Base-by-base conservation (phyloP, 768 basidiomycete species). In the Serendipita sp. region DNA sequence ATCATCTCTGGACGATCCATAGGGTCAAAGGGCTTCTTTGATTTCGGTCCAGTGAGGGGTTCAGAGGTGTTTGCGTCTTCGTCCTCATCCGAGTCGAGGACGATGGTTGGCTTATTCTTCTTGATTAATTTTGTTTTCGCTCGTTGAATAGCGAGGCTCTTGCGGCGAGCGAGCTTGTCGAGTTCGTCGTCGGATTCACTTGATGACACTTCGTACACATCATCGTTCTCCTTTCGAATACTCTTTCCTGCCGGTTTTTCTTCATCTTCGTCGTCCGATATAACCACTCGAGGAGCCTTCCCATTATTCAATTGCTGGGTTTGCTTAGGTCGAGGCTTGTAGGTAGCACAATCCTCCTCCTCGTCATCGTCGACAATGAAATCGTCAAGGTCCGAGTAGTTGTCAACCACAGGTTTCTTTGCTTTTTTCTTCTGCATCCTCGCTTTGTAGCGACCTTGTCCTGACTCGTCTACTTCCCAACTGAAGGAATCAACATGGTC, bases 281-380 rank as follows among this genome's bases (percentile, higher is more conserved):
- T 47, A 2, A 64, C 45, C 58, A 79, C 56, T 46, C 81, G 72
- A 34, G 79, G 71, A 30, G 70, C 68, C 2, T 74, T 73, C 41
- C 74, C 72, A 66, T 76, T 77, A 68, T 76, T 77, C 38, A 13
- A 41, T 5, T 75, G 73, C 63, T 74, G 77, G 73, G 77, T 81
- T 45, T 75, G 16, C 4, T 67, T 70, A 24, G 73, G 72, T 16
- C 74, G 74, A 60, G 71, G 75, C 54, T 51, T 11, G 18, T 58
- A 38, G 63, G 64, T 48, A 66, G 80, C 78, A 68, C 79, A 77
- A 71, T 81, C 80, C 38, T 82, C 82, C 63, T 82, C 79, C 56
- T 81, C 81, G 68, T 82, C 82, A 67, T 79, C 79, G 54, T 78
- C 68, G 1, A 82, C 79, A 64, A 83, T 83, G 67, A 83, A 82